Conservation (phyloP, 2,329 filamentous ascomycete species). For the Metarhizium anisopliae region DNA sequence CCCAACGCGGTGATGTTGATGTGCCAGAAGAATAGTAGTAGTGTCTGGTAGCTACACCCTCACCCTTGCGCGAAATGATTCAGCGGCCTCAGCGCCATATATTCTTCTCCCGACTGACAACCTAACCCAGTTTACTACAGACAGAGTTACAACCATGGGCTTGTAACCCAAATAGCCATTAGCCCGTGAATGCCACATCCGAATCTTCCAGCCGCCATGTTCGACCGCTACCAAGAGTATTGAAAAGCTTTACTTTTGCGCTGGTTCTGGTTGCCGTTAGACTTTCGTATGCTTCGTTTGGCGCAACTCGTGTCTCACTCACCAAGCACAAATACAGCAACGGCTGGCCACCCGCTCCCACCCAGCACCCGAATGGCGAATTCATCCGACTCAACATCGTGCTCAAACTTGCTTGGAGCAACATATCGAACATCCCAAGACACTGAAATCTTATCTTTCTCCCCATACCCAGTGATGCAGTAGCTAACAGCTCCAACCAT, state of each 20-base stretch:
- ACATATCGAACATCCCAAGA: conserved; percentile 1
- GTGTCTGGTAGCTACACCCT: too few relatives aligned
- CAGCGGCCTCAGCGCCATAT: neutral
- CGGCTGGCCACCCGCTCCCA: neutral
- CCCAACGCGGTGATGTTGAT: too few relatives aligned
- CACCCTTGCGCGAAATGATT: too few relatives aligned
- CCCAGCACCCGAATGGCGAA: neutral
- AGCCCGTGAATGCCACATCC: neutral
- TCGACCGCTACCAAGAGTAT: neutral
- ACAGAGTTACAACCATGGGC: neutral
- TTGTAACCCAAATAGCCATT: neutral
- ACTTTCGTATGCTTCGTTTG: neutral
- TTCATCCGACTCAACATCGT: neutral
- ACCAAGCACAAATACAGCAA: conserved; percentile 2
- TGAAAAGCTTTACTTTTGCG: neutral
- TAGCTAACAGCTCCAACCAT: neutral
- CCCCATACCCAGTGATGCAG: conserved; percentile 1
- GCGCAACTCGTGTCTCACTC: neutral
- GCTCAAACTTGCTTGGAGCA: conserved; percentile 1
- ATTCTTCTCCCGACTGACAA: neutral
- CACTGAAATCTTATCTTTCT: neutral
- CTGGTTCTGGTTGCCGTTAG: neutral
- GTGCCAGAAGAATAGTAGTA: too few relatives aligned
- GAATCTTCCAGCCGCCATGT: neutral
- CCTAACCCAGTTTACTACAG: neutral